Percentiles rank a stretch among this genome's conserved stretches.
Conservation (phyloP, 192 early-diverging fungal genomes). For the Podochytrium sp. region DNA sequence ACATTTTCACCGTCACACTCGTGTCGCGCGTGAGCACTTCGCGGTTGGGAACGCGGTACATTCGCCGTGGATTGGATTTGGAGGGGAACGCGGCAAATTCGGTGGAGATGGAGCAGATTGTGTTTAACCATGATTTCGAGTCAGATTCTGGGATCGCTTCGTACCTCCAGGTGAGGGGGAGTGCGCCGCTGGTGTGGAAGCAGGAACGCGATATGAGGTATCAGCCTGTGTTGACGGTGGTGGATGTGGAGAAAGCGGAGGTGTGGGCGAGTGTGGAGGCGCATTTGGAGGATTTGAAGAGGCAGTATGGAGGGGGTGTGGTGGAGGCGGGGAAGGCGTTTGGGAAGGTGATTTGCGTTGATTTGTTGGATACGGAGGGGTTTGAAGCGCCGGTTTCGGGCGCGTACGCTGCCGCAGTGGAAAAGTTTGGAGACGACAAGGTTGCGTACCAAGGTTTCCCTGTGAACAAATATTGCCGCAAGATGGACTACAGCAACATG, state of each 20-base stretch:
- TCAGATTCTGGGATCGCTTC: constrained; percentile 38
- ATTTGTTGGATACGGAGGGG: constrained; percentile 54
- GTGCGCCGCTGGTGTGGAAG: constrained; percentile 55
- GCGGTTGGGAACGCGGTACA: constrained; percentile 57
- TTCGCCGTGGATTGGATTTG: constrained; percentile 54
- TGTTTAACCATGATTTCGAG: constrained; percentile 53
- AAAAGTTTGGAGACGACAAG: constrained; percentile 42
- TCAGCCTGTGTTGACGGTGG: constrained; percentile 47
- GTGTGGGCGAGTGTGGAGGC: constrained; percentile 49
- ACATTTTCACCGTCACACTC: constrained; percentile 49
- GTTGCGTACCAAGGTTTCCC: constrained; percentile 58
- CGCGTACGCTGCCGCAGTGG: constrained; percentile 47
- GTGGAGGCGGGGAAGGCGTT: constrained; percentile 32
- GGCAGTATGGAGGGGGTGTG: constrained; percentile 48
- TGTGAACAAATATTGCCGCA: constrained; percentile 60
- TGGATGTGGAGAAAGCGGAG: constrained; percentile 39
- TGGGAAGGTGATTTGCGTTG: constrained; percentile 56
- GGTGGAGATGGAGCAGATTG: constrained; percentile 68
- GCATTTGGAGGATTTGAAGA: constrained; percentile 49
- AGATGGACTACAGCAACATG: constrained; percentile 57
- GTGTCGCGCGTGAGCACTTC: constrained; percentile 52
- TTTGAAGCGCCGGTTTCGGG: constrained; percentile 51
- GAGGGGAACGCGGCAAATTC: constrained; percentile 60
- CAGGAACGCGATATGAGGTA: constrained; percentile 56
- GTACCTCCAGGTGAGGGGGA: constrained; percentile 58